These are phyloP conservation scores for Pythium rishiriense DNA, from an alignment of 352 stramenopile species.

Conservation along the genomic window DNA sequence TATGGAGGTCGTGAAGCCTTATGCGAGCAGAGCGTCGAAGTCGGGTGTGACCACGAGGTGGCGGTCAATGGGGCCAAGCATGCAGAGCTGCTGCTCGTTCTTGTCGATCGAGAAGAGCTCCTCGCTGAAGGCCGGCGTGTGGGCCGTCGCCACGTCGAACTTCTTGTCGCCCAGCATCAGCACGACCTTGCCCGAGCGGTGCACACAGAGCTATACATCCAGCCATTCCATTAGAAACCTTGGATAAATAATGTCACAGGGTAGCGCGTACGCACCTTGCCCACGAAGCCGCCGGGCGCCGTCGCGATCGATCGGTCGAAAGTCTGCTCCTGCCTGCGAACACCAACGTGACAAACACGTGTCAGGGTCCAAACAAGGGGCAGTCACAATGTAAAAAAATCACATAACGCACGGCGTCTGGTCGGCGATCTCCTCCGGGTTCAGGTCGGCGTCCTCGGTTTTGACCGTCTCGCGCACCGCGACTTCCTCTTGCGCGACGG, in stretches of 20 bases:
- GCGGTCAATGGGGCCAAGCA: conserved; percentile 70
- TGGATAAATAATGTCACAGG: too few relatives aligned
- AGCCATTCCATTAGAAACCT: background rate
- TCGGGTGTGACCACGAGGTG: conserved; percentile 86
- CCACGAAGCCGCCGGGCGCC: conserved; percentile 76
- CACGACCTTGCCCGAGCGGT: conserved; percentile 85
- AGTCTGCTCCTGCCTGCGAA: conserved; percentile 49
- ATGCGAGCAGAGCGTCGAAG: conserved; percentile 81
- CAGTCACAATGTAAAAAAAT: background rate
- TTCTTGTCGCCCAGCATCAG: conserved; percentile 86
- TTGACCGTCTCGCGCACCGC: conserved; percentile 18
- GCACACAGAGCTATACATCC: conserved; percentile 63
- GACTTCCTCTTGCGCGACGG: conserved; percentile 14
- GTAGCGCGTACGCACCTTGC: conserved; percentile 61
- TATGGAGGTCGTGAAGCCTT: conserved; percentile 18
- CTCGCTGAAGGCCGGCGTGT: conserved; percentile 83
- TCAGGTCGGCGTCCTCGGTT: conserved; percentile 32
- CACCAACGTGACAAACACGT: too few relatives aligned
- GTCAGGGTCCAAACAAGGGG: too few relatives aligned
- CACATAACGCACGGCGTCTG: conserved; percentile 19
- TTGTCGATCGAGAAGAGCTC: conserved; percentile 83
- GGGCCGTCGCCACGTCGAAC: conserved; percentile 76
- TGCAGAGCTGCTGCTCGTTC: conserved; percentile 69
- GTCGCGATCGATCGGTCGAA: conserved; percentile 70
- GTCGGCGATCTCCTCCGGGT: conserved; percentile 25